These are phyloP conservation scores for Vanrija humicola DNA, from an alignment of 1,284 basidiomycete species.

Conservation along the genomic window DNA sequence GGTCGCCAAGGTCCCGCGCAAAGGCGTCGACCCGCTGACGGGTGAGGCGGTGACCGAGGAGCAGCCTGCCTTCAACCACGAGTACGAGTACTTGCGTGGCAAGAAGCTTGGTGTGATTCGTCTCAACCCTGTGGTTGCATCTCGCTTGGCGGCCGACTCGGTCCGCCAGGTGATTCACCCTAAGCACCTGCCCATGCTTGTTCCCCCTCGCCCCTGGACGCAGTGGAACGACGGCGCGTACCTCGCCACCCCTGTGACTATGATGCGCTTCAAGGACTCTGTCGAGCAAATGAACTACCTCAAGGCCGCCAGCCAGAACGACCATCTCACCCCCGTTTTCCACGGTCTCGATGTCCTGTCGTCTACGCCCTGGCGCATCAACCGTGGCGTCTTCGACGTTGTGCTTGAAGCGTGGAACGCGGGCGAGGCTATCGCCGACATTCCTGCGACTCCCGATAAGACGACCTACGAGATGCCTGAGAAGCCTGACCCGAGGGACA, in stretches of 20 bases:
- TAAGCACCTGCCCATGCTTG: constrained; percentile 92
- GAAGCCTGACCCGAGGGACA: constrained; percentile 60
- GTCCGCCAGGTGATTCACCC: constrained; percentile 79
- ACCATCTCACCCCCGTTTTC: constrained; percentile 79
- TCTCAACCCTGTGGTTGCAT: constrained; percentile 75
- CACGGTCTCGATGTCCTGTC: constrained; percentile 87
- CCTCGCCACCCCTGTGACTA: constrained; percentile 60
- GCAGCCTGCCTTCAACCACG: constrained; percentile 88
- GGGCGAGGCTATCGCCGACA: constrained; percentile 67
- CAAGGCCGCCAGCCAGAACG: constrained; percentile 66
- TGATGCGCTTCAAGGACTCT: constrained; percentile 92
- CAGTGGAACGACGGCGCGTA: constrained; percentile 79
- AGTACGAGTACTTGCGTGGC: constrained; percentile 89
- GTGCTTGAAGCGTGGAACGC: constrained; percentile 79
- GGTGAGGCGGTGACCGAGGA: constrained; percentile 57
- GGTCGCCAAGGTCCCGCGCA: constrained; percentile 69
- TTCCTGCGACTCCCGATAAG: constrained; percentile 60
- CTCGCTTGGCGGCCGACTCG: constrained; percentile 72
- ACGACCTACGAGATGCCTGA: constrained; percentile 52
- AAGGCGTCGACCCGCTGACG: constrained; percentile 50
- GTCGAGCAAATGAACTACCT: constrained; percentile 82
- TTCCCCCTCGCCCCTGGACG: constrained; percentile 85
- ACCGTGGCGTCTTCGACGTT: constrained; percentile 68
- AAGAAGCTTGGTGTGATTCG: constrained; percentile 87
- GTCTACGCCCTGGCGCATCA: constrained; percentile 87